phyloP scores from a whole-genome alignment of 2,329 filamentous ascomycete species.

The Sporothrix pseudoabietina region DNA sequence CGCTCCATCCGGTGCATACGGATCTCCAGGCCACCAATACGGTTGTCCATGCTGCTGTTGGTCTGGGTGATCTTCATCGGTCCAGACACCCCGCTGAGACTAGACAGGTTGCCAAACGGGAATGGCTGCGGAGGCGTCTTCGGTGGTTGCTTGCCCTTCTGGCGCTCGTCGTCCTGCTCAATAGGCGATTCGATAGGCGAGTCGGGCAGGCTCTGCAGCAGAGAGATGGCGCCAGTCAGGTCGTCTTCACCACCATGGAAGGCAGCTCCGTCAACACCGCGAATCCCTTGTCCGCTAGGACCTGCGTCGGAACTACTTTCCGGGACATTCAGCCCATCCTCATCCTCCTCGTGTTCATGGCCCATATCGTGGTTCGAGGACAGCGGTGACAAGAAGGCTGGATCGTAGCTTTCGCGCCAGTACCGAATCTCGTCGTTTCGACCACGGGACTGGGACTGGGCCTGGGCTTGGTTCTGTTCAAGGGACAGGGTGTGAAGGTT shows the following conservation, averaged over 20 bases:
- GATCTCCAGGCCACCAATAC: slow-evolving; percentile 55
- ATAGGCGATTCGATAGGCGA: slow-evolving; percentile 21
- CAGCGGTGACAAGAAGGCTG: slow-evolving; percentile 53
- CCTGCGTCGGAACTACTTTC: background rate
- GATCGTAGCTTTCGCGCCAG: slow-evolving; percentile 64
- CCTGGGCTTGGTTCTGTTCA: slow-evolving; percentile 34
- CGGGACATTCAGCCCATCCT: slow-evolving; percentile 10
- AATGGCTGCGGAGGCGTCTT: slow-evolving; percentile 51
- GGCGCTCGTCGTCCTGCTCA: slow-evolving; percentile 11
- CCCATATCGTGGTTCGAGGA: slow-evolving; percentile 45
- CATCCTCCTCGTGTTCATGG: slow-evolving; percentile 32
- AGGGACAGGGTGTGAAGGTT: slow-evolving; percentile 51
- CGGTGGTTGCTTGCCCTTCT: background rate
- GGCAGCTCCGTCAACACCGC: background rate
- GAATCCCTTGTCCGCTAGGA: background rate
- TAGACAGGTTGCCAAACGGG: slow-evolving; percentile 50
- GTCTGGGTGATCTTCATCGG: slow-evolving; percentile 61
- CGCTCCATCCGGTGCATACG: slow-evolving; percentile 57
- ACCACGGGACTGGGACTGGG: slow-evolving; percentile 45
- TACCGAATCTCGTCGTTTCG: slow-evolving; percentile 66
- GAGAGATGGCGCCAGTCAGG: slow-evolving; percentile 33
- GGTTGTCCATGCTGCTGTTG: slow-evolving; percentile 54
- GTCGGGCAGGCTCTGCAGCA: slow-evolving; percentile 27
- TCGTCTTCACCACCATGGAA: slow-evolving; percentile 28
- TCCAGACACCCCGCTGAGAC: background rate